A percentile compares a stretch with the other conserved stretches of the same genome.
Conservation (phyloP, 768 basidiomycete genomes). For the Lyophyllum atratum region DNA sequence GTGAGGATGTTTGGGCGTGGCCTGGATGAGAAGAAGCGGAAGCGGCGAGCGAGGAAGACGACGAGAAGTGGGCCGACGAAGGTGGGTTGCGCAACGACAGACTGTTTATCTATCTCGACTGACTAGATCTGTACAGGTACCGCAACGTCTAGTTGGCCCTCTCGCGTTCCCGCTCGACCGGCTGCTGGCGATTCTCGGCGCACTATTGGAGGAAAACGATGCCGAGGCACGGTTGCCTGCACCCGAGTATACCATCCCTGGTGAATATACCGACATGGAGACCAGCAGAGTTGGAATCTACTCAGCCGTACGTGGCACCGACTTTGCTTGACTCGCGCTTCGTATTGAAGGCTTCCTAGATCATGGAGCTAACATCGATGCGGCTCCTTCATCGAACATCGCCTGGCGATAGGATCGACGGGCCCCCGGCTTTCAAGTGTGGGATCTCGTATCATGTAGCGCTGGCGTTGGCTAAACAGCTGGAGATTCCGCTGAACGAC, state of each 20-base stretch:
- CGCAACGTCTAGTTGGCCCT: conserved; percentile 82
- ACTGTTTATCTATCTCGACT: neutral
- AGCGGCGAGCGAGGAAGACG: conserved; percentile 44
- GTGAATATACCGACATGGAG: conserved; percentile 79
- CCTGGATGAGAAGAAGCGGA: conserved; percentile 62
- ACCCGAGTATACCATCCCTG: conserved; percentile 53
- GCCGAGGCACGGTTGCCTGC: conserved; percentile 45
- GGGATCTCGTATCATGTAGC: conserved; percentile 64
- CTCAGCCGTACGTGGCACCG: conserved; percentile 48
- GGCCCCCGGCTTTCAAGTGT: conserved; percentile 72
- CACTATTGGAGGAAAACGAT: conserved; percentile 75
- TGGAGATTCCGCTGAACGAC: conserved; percentile 63
- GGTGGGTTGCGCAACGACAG: conserved; percentile 27
- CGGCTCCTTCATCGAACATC: conserved; percentile 69
- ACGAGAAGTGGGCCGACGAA: conserved; percentile 39
- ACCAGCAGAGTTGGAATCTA: conserved; percentile 60
- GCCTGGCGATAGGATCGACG: conserved; percentile 62
- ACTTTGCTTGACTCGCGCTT: neutral
- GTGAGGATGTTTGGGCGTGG: conserved; percentile 82
- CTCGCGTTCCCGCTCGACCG: conserved; percentile 78
- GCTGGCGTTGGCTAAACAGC: conserved; percentile 54
- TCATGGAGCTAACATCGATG: conserved; percentile 65
- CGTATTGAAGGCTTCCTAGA: conserved; percentile 37
- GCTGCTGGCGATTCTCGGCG: conserved; percentile 77
- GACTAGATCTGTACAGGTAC: conserved; percentile 44